These are phyloP conservation scores for Physcia stellaris DNA, from an alignment of 495 filamentous ascomycete genomes.

Conservation along the genomic window DNA sequence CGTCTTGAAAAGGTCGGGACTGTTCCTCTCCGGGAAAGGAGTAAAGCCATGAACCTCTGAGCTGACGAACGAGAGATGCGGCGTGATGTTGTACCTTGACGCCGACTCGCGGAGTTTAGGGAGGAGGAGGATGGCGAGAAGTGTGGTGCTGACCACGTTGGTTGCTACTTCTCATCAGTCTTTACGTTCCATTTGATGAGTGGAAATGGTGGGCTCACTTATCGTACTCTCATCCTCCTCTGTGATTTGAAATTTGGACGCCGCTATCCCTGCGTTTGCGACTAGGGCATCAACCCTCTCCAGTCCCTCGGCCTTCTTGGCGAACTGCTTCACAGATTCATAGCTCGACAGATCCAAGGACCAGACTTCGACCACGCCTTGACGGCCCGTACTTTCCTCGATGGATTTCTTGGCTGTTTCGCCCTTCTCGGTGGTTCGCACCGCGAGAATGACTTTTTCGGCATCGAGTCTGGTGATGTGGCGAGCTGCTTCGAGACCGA, in stretches of 20 bases:
- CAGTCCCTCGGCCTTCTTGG: conserved; percentile 12
- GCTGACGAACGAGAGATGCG: conserved; percentile 17
- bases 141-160: too few relatives aligned
- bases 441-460: conserved; percentile 30
- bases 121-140: conserved; percentile 21
- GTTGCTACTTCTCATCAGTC: too few relatives aligned
- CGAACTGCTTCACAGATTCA: conserved; percentile 23
- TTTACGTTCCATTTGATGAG: too few relatives aligned
- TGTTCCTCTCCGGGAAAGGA: conserved; percentile 13
- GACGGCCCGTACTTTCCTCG: conserved; percentile 16
- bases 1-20: conserved; percentile 14
- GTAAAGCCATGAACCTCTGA: conserved; percentile 17
- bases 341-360: conserved; percentile 23
- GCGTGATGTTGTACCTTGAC: conserved; percentile 6
- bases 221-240: conserved; percentile 27
- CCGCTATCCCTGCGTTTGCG: conserved; percentile 23
- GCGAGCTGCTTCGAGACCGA: conserved; percentile 32
- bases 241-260: conserved; percentile 6
- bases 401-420: conserved; percentile 25
- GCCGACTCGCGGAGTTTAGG: conserved; percentile 18
- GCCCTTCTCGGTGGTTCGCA: conserved; percentile 28
- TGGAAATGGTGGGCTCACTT: conserved; percentile 32
- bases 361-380: conserved; percentile 24
- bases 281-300: conserved; percentile 22
- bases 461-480: conserved; percentile 28